Base-by-base conservation (phyloP, 345 rosid species). In the Hevea brasiliensis region DNA sequence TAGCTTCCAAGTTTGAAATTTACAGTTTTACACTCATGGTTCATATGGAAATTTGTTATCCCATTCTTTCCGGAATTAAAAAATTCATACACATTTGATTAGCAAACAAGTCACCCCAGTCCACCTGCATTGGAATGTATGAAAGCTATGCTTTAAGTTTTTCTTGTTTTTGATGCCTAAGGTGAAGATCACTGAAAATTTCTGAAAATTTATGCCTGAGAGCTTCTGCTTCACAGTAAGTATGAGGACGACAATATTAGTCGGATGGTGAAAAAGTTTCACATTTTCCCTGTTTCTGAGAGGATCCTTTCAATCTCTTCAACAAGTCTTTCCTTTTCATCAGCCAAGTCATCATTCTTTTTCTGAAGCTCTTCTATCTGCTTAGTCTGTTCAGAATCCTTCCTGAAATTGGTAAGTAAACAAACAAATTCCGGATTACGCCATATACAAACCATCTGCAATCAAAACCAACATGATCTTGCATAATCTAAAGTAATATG, bases 381-480 rank as follows among this genome's bases (percentile, higher is more conserved):
- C 81, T 88, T 89, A 1, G 89, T 88, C 78, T 89, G 94, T 56
- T 89, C 92, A 59, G 94, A 89, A 74, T 85, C 94, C 85, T 88
- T 89, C 83, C 92, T 86, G 89, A 23, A 60, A 26, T 47, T 56
- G 62, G 50, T 72, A 40, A 6, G 13, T 37, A 45, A 53, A 41
- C 12, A 62, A 7, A 58, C 6, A 7, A 37, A 9, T 45, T 45
- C 7, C 8, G 17, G 57, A 8, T 60, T 18, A 41, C 3, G 20
- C 14, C n/a, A 47, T 45, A 7, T 37, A 40, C 2, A 37, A 27
- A 45, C 21, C 48, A 55, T 53, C 18, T 21, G 12, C 10, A 58
- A 45, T 4, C 26, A n/a, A 57, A 32, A 21, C 15, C 4, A 8
- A 57, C n/a, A 23, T 1, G 18, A 17, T 20, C n/a, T 32, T 56